A percentile compares a stretch with the other conserved stretches of the same genome.
phyloP scores from a whole-genome alignment of 2,329 filamentous ascomycete genomes.

The Passalora sequoiae region DNA sequence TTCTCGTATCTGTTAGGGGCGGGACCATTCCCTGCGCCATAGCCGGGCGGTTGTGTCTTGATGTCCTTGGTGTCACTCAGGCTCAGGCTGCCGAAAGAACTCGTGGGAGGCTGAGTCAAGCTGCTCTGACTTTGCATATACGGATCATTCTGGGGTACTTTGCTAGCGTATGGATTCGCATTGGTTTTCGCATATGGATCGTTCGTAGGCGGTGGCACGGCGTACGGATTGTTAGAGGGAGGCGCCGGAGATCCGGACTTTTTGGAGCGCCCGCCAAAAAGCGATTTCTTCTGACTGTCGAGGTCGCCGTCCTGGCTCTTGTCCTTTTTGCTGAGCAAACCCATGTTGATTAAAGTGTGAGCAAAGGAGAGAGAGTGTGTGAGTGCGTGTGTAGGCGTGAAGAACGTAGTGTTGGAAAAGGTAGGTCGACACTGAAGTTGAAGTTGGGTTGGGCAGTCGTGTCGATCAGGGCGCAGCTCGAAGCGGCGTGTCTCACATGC shows the following conservation, averaged over 20 bases:
- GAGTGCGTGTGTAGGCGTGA: too few species aligned
- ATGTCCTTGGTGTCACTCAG: constrained; percentile 20
- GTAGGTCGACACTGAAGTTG: too few species aligned
- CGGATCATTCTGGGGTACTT: constrained; percentile 24
- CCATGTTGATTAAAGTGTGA: too few species aligned
- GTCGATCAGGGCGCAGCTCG: too few species aligned
- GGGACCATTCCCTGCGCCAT: constrained; percentile 21
- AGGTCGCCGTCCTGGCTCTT: constrained; percentile 52
- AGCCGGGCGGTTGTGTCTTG: constrained; percentile 32
- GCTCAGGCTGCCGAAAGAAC: constrained; percentile 29
- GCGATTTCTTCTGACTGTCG: constrained; percentile 50
- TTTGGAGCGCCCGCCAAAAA: constrained; percentile 55
- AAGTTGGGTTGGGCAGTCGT: too few species aligned
- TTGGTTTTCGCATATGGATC: constrained; percentile 25
- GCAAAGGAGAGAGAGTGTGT: too few species aligned
- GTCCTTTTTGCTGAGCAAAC: constrained; percentile 39
- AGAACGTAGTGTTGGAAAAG: too few species aligned
- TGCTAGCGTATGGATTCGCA: constrained; percentile 32
- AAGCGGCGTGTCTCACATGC: too few species aligned
- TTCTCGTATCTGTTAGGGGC: constrained; percentile 40
- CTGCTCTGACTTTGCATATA: constrained; percentile 27
- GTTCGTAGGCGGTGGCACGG: constrained; percentile 39
- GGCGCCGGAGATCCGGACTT: constrained; percentile 40
- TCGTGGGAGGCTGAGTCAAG: constrained; percentile 28
- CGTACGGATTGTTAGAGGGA: constrained; percentile 51